These are phyloP conservation scores for Penicillium roqueforti DNA, from an alignment of 495 filamentous ascomycete species.

Conservation along the genomic window DNA sequence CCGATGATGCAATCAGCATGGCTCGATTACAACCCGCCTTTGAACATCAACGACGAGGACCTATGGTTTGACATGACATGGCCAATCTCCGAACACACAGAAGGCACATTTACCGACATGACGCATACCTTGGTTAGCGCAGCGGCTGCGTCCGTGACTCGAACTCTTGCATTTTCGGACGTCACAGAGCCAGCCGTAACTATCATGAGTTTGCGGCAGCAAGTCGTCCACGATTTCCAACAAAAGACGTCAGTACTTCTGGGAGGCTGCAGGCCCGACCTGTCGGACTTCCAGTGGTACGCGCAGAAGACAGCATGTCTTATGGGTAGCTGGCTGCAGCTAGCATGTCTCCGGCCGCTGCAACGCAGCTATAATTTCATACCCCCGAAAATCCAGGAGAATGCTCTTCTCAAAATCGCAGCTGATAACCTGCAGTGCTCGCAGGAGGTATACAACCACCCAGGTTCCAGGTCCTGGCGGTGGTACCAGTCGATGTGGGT, in stretches of 20 bases:
- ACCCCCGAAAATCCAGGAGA: constrained; percentile 24
- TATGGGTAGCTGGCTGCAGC: constrained; percentile 31
- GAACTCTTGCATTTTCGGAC: constrained; percentile 29
- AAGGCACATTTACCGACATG: constrained; percentile 32
- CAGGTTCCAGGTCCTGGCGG: constrained; percentile 26
- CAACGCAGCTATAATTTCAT: constrained; percentile 23
- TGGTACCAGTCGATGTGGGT: constrained; percentile 42
- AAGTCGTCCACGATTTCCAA: constrained; percentile 30
- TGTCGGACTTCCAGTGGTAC: constrained; percentile 28
- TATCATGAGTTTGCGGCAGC: constrained; percentile 25
- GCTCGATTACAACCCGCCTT: constrained; percentile 25
- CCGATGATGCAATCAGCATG: constrained; percentile 38
- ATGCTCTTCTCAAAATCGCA: constrained; percentile 28
- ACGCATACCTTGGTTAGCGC: constrained; percentile 27
- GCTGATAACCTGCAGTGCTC: constrained; percentile 27
- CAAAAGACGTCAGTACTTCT: constrained; percentile 21
- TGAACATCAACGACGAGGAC: constrained; percentile 34
- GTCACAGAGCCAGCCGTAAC: constrained; percentile 22
- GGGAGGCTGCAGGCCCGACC: constrained; percentile 21
- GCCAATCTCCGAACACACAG: constrained; percentile 15
- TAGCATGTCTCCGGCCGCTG: constrained; percentile 31
- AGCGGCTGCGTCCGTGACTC: constrained; percentile 22
- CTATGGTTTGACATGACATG: constrained; percentile 27
- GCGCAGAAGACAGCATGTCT: constrained; percentile 15
- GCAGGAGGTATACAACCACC: constrained; percentile 22